These are phyloP conservation scores for Orobanche coerulescens DNA, from an alignment of 257 asterid species.

Conservation along the genomic window DNA sequence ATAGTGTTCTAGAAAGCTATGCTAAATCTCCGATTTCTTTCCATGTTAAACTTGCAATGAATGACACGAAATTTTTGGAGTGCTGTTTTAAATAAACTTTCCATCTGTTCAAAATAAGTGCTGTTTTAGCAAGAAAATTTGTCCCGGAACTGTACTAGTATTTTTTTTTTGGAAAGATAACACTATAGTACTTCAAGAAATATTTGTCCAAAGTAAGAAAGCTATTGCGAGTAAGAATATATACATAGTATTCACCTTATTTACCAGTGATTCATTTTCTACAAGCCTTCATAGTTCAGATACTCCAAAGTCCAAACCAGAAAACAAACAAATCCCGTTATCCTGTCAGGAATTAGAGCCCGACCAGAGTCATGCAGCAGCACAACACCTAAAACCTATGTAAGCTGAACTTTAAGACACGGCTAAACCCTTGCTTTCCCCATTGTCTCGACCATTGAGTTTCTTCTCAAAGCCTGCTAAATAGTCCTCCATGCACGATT, in stretches of 20 bases:
- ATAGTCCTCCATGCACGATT: constrained; percentile 81
- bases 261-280: neutral
- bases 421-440: constrained; percentile 25
- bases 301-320: neutral
- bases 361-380: neutral
- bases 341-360: neutral
- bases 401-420: constrained; percentile 25
- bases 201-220: too few species aligned
- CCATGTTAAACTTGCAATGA: too few species aligned
- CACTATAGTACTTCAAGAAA: too few species aligned
- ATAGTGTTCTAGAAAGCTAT: too few species aligned
- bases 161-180: too few species aligned
- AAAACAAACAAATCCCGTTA: neutral
- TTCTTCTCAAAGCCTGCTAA: constrained; percentile 50
- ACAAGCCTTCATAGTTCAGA: neutral
- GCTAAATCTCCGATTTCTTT: too few species aligned
- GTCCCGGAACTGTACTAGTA: too few species aligned
- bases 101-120: too few species aligned
- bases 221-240: neutral
- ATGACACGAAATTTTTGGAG: too few species aligned
- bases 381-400: neutral
- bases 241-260: neutral
- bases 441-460: constrained; percentile 22
- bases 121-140: too few species aligned
- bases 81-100: too few species aligned